These are phyloP conservation scores for Maudiozyma serrabonitensis DNA, from an alignment of 805 yeast genomes.

Conservation along the genomic window DNA sequence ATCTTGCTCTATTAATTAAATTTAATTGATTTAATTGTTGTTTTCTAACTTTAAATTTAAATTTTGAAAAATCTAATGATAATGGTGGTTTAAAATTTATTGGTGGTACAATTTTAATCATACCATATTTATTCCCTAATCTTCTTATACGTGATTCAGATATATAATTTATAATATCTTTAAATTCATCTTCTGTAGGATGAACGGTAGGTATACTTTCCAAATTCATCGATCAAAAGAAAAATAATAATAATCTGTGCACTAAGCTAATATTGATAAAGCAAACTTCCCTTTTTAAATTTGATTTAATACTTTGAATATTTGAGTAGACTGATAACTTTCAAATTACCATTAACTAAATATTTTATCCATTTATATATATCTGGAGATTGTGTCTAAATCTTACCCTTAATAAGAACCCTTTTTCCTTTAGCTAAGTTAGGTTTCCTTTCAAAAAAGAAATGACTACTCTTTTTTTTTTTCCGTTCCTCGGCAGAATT, in stretches of 20 bases:
- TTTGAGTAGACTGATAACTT: too few species aligned
- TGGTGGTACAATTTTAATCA: constrained; percentile 67
- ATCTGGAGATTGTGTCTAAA: too few species aligned
- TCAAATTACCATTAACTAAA: too few species aligned
- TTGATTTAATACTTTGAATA: too few species aligned
- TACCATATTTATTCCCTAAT: constrained; percentile 56
- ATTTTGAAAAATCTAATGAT: constrained; percentile 41
- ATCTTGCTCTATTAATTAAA: constrained; percentile 50
- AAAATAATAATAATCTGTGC: too few species aligned
- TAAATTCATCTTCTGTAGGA: constrained; percentile 47
- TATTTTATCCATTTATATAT: too few species aligned
- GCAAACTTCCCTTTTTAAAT: too few species aligned
- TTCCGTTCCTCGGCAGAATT: too few species aligned
- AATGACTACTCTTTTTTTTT: neutral
- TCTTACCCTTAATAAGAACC: too few species aligned
- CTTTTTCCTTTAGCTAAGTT: too few species aligned
- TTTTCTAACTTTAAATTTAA: constrained; percentile 58
- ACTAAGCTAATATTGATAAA: too few species aligned
- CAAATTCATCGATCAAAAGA: constrained; percentile 3
- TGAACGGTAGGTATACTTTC: constrained; percentile 41
- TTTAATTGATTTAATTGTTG: constrained; percentile 60
- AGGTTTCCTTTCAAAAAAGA: too few species aligned
- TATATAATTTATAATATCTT: constrained; percentile 57
- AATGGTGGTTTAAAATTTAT: constrained; percentile 40
- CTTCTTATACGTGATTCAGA: constrained; percentile 36